phyloP scores from a whole-genome alignment of 2,329 filamentous ascomycete species.

The Trichoderma brevicompactum region DNA sequence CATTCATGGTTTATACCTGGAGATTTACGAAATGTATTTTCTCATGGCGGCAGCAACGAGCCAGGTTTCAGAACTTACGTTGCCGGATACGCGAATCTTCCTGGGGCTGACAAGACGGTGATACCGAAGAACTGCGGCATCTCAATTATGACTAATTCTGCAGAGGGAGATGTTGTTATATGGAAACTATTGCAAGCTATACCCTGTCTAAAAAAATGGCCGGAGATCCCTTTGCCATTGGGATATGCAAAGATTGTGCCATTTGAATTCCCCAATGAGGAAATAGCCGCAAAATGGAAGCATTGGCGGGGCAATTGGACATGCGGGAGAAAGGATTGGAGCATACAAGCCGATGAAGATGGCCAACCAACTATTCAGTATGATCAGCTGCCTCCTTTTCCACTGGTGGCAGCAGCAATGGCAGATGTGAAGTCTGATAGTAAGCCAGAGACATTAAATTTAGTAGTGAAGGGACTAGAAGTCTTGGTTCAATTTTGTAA shows the following conservation, averaged over 20 bases:
- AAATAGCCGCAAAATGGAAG: background rate
- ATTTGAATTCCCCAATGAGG: background rate
- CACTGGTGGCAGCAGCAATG: background rate
- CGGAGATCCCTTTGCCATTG: conserved; percentile 2
- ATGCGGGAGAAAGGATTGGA: background rate
- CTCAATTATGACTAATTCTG: conserved; percentile 34
- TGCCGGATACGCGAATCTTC: conserved; percentile 29
- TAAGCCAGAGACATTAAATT: background rate
- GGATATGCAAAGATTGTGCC: background rate
- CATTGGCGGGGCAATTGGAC: conserved; percentile 7
- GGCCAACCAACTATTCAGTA: background rate
- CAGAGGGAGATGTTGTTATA: conserved; percentile 1
- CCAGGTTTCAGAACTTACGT: conserved; percentile 32
- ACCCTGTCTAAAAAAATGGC: conserved; percentile 18
- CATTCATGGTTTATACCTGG: conserved; percentile 32
- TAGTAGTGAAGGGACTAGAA: conserved; percentile 6
- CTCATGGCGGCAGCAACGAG: conserved; percentile 32
- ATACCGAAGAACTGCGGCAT: conserved; percentile 32
- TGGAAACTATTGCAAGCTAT: conserved; percentile 24
- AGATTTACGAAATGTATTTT: conserved; percentile 26
- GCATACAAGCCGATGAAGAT: background rate
- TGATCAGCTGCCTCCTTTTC: background rate
- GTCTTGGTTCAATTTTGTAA: background rate
- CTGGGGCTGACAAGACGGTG: background rate
- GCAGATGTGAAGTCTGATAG: background rate